These are phyloP conservation scores for Neophaeococcomyces aloes DNA, from an alignment of 2,329 filamentous ascomycete species.

Conservation along the genomic window DNA sequence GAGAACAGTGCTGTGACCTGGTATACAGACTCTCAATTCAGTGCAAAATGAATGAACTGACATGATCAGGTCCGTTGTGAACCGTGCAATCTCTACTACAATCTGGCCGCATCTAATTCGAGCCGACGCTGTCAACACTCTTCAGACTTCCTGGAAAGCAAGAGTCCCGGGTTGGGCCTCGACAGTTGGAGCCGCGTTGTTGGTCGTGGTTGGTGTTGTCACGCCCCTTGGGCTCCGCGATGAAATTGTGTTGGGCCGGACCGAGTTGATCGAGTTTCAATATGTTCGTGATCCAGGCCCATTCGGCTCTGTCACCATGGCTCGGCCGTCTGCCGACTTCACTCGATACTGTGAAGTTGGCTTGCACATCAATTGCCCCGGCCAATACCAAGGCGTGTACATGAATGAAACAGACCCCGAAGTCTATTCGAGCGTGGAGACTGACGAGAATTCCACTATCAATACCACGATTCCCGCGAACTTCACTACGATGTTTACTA, in stretches of 20 bases:
- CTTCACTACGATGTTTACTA: constrained; percentile 10
- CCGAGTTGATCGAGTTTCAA: constrained; percentile 8
- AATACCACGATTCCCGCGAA: constrained; percentile 9
- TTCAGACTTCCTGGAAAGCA: neutral
- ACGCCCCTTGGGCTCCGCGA: constrained; percentile 9
- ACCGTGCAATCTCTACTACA: constrained; percentile 9
- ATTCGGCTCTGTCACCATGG: constrained; percentile 9
- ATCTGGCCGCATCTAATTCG: constrained; percentile 10
- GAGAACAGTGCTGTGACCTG: too few relatives aligned
- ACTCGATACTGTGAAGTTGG: constrained; percentile 9
- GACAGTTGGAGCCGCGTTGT: constrained; percentile 7
- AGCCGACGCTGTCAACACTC: constrained; percentile 9
- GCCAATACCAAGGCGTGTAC: constrained; percentile 13
- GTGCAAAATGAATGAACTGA: constrained; percentile 1
- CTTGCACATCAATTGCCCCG: constrained; percentile 9
- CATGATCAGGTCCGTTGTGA: constrained; percentile 9
- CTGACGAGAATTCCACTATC: constrained; percentile 8
- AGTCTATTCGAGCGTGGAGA: constrained; percentile 4
- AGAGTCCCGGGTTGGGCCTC: constrained; percentile 5
- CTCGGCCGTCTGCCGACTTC: constrained; percentile 7
- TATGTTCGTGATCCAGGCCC: constrained; percentile 9
- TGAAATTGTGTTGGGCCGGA: constrained; percentile 5
- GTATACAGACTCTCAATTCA: too few relatives aligned
- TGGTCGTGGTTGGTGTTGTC: constrained; percentile 7
- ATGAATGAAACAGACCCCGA: constrained; percentile 9